Evolutionary conservation across 805 yeast genomes (phyloP), one percentile per base, ranked within the genome.

Genomic region (Nakazawaea ernobii): DNA sequence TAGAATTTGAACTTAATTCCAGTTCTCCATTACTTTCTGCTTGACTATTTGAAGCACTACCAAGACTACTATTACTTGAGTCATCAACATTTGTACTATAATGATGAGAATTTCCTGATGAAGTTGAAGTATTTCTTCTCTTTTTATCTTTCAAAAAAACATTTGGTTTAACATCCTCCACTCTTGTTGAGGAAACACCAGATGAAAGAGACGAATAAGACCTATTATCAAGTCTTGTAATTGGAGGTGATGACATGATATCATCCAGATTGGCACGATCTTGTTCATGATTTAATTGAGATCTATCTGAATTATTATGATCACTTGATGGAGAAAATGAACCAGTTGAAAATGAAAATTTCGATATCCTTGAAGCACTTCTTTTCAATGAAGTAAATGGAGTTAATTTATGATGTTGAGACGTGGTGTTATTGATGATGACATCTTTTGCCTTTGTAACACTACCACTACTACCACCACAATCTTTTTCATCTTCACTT

Each of bases 171-270:
- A 35, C 40, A 32, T 39, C 43, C 4, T n/a, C 27, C 11, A 30
- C 35, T 6, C 8, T 26, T 35, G 40, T 27, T 14, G 35, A 38
- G 1, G 49, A 46, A 4, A 45, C 48, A 26, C 42, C 44, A 8
- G 49, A 46, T 8, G 42, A 35, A 24, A 46, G 11, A n/a, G 49
- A 46, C 2, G 49, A 46, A 35, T 40, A 40, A 3, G 49, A 46
- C 29, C 28, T 46, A 26, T 35, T 46, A 17, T 40, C 42, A 3
- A 35, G 15, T 40, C 49, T 46, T 28, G 39, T 40, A 17, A 46
- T 46, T 11, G 49, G 49, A n/a, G 44, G 45, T 13, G 44, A 32
- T n/a, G 45, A 20, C 45, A 40, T 17, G 1, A 46, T 33, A 17
- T 46, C 49, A 20, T 35, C 49, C 11, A 20, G 27, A 9, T 26